A percentile compares a stretch with the other conserved stretches of the same genome.
phyloP scores from a whole-genome alignment of 2,329 filamentous ascomycete genomes.

The Hypoxylon sp. region DNA sequence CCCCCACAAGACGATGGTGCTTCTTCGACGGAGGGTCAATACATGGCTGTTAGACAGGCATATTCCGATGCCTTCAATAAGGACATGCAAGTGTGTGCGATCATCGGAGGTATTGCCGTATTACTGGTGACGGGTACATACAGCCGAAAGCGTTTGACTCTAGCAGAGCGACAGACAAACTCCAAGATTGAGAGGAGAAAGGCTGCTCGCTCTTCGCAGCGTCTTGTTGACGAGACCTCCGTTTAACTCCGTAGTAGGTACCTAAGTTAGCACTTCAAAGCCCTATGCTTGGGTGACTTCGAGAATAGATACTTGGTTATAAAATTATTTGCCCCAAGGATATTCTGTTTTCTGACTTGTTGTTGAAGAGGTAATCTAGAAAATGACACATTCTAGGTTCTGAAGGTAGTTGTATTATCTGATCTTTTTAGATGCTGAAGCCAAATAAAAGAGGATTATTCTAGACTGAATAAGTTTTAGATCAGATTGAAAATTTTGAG shows the following conservation, averaged over 20 bases:
- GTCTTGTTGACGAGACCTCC: background rate
- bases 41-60: constrained; percentile 47
- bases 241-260: background rate
- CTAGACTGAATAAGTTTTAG: too few relatives aligned
- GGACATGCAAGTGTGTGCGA: constrained; percentile 58
- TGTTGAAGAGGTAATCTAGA: too few relatives aligned
- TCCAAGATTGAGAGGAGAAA: constrained; percentile 42
- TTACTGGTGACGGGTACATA: constrained; percentile 53
- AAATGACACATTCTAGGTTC: too few relatives aligned
- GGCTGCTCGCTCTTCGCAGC: constrained; percentile 4
- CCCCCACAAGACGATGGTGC: constrained; percentile 27
- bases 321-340: too few relatives aligned
- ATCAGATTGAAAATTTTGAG: too few relatives aligned
- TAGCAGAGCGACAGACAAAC: constrained; percentile 42
- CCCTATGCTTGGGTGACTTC: too few relatives aligned
- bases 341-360: too few relatives aligned
- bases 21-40: constrained; percentile 43
- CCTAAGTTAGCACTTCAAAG: too few relatives aligned
- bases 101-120: constrained; percentile 52
- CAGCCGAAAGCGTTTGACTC: constrained; percentile 44
- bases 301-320: too few relatives aligned
- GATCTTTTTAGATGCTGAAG: too few relatives aligned
- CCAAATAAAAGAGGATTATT: too few relatives aligned
- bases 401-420: too few relatives aligned
- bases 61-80: constrained; percentile 56